phyloP scores from a whole-genome alignment of 306 rosid genomes.

The Ormosia semicastrata region DNA sequence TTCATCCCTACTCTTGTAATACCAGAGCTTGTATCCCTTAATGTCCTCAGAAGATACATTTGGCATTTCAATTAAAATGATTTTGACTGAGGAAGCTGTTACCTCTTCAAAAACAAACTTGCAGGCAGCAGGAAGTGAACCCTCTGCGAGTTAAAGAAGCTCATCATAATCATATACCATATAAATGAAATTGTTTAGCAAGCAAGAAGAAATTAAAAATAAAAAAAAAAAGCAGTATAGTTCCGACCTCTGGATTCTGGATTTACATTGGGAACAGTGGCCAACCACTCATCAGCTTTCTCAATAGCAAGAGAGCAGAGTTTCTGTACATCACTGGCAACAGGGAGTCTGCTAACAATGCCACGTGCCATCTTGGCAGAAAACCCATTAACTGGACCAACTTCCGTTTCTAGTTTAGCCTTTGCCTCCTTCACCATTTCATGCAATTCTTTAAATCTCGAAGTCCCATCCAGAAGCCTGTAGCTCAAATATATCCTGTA shows the following conservation, averaged over 20 bases:
- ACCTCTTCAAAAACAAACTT: slow-evolving; percentile 93
- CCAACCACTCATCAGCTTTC: slow-evolving; percentile 87
- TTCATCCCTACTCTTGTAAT: slow-evolving; percentile 74
- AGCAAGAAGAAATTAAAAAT: slow-evolving; percentile 19
- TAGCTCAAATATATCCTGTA: slow-evolving; percentile 90
- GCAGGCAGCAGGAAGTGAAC: slow-evolving; percentile 99
- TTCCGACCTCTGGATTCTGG: slow-evolving; percentile 73
- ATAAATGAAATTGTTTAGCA: slow-evolving; percentile 13
- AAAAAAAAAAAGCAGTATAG: slow-evolving; percentile 1
- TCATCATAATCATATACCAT: slow-evolving; percentile 18
- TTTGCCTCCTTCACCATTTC: slow-evolving; percentile 80
- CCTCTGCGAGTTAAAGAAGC: slow-evolving; percentile 57
- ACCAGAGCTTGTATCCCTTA: slow-evolving; percentile 97
- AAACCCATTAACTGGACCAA: slow-evolving; percentile 84
- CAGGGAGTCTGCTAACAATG: slow-evolving; percentile 92
- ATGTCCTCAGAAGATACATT: slow-evolving; percentile 54
- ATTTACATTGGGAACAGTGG: slow-evolving; percentile 50
- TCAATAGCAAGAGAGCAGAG: slow-evolving; percentile 86
- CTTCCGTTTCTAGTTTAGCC: slow-evolving; percentile 84
- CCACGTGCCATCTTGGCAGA: slow-evolving; percentile 97
- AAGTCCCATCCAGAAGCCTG: slow-evolving; percentile 84
- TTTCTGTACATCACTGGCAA: slow-evolving; percentile 84
- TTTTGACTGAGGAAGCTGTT: slow-evolving; percentile 73
- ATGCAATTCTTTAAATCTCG: slow-evolving; percentile 81
- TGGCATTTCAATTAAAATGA: slow-evolving; percentile 74